These are phyloP conservation scores for Hemerocallis citrina DNA, from an alignment of 106 monocot genomes.

Conservation along the genomic window DNA sequence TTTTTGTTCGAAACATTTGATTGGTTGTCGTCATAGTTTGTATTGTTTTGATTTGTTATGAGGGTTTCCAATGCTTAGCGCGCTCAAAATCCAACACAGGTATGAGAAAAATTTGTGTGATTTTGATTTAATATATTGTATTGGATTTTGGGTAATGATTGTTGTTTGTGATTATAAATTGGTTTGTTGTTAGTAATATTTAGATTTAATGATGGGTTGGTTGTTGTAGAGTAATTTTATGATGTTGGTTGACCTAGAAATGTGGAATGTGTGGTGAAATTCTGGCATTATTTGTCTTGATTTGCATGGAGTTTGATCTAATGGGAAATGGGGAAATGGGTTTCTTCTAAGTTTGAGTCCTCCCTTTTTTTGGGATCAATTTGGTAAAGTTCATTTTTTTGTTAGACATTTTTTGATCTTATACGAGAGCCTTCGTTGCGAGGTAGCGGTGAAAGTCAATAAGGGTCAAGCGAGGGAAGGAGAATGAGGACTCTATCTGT, in stretches of 20 bases:
- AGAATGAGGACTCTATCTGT: too few species aligned
- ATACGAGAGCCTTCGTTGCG: background rate
- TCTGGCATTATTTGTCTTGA: background rate
- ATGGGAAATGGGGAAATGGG: background rate
- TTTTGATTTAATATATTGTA: background rate
- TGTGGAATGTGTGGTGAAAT: background rate
- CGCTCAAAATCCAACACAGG: slow-evolving; percentile 6
- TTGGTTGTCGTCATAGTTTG: background rate
- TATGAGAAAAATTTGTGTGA: background rate
- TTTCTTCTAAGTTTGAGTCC: background rate
- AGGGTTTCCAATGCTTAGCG: slow-evolving; percentile 1
- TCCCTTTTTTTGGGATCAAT: background rate
- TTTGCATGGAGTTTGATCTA: background rate
- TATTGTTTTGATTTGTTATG: background rate
- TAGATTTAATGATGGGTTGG: too few species aligned
- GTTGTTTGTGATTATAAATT: background rate
- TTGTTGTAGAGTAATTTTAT: background rate
- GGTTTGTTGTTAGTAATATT: too few species aligned
- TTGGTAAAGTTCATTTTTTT: background rate
- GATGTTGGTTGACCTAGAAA: background rate
- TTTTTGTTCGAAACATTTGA: too few species aligned
- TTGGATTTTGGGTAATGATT: background rate
- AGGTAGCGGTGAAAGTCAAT: background rate
- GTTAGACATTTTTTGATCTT: background rate
- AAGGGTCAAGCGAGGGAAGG: too few species aligned